A percentile compares a stretch with the other conserved stretches of the same genome.
These are phyloP conservation scores for Colletotrichum tropicicola DNA, from an alignment of 2,329 filamentous ascomycete species.

Conservation along the genomic window DNA sequence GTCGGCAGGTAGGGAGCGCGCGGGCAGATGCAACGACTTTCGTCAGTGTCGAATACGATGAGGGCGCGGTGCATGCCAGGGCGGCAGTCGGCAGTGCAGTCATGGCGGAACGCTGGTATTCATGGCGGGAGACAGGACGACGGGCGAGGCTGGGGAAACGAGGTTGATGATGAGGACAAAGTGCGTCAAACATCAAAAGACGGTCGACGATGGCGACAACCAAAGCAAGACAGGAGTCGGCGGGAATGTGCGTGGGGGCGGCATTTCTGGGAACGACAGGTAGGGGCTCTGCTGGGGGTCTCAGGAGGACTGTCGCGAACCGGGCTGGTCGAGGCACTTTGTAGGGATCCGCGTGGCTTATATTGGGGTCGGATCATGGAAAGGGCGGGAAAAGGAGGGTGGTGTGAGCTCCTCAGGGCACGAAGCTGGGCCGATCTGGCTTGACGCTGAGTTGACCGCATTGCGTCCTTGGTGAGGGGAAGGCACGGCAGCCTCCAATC, in stretches of 20 bases:
- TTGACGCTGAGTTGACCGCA: neutral
- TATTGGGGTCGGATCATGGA: conserved; percentile 6
- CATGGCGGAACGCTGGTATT: neutral
- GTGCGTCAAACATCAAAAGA: too few species aligned
- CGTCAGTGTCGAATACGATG: neutral
- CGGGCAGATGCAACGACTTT: neutral
- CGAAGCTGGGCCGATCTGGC: neutral
- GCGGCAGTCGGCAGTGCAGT: too few species aligned
- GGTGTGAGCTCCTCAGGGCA: conserved; percentile 9
- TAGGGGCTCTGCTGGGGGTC: neutral
- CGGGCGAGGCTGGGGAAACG: too few species aligned
- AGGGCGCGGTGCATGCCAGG: neutral
- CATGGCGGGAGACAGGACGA: neutral
- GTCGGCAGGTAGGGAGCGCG: too few species aligned
- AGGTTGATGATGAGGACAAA: too few species aligned
- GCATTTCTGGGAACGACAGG: too few species aligned
- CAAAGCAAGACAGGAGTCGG: too few species aligned
- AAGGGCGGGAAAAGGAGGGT: neutral
- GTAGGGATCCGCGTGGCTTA: conserved; percentile 19
- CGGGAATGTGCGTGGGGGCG: too few species aligned
- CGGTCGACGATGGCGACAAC: too few species aligned
- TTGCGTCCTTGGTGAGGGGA: neutral
- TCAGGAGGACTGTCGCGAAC: neutral
- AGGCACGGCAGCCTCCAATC: neutral
- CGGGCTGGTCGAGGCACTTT: accelerated